Conservation (phyloP, 1,284 basidiomycete species). For the Ceratobasidium sp. region DNA sequence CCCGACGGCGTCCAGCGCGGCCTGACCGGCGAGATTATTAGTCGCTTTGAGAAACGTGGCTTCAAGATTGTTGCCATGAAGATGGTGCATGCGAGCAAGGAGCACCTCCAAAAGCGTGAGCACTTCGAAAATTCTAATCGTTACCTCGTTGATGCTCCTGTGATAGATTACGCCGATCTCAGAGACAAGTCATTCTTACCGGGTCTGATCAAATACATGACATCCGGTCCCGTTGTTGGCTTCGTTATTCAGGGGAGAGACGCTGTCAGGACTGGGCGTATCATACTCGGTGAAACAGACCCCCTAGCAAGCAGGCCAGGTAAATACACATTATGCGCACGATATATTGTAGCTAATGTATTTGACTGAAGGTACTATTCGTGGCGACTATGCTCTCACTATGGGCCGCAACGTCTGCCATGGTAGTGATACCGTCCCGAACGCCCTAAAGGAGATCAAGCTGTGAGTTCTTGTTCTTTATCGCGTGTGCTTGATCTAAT, state of each 20-base stretch:
- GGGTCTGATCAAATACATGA: conserved; percentile 93
- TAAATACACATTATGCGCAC: conserved; percentile 49
- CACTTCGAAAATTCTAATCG: not conserved
- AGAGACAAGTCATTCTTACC: too few species aligned
- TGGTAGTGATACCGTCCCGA: conserved; percentile 92
- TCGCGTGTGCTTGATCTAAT: conserved; percentile 32
- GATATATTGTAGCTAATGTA: conserved; percentile 33
- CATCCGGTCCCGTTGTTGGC: conserved; percentile 91
- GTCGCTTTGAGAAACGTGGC: conserved; percentile 93
- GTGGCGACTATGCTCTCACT: conserved; percentile 91
- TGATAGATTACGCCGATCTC: conserved; percentile 90
- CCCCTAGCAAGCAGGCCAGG: conserved; percentile 89
- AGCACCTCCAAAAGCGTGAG: conserved; percentile 87
- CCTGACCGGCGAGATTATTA: conserved; percentile 92
- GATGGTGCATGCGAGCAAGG: conserved; percentile 74
- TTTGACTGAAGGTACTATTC: conserved; percentile 72
- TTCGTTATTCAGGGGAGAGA: conserved; percentile 99
- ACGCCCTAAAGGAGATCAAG: conserved; percentile 87
- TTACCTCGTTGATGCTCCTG: conserved; percentile 41
- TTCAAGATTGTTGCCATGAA: conserved; percentile 94
- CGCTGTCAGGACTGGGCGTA: conserved; percentile 95
- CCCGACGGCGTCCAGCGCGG: conserved; percentile 97
- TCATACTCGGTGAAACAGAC: conserved; percentile 97
- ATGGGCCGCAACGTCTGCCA: conserved; percentile 95
- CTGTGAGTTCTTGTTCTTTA: conserved; percentile 63